Conservation (phyloP, 805 yeast species). For the Candida sonorensis region DNA sequence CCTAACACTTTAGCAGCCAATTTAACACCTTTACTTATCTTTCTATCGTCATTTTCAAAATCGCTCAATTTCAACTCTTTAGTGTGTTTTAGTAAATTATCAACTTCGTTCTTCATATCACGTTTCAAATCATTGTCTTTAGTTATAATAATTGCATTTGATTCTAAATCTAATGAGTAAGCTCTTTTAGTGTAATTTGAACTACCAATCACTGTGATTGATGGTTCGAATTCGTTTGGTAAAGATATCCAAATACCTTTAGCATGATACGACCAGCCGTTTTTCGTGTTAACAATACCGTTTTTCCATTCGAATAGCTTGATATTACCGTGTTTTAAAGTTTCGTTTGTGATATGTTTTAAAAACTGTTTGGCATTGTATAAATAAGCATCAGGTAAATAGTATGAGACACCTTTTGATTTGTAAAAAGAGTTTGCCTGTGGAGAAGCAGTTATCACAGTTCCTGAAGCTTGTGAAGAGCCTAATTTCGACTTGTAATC, state of each 20-base stretch:
- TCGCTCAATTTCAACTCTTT: conserved; percentile 49
- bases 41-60: conserved; percentile 55
- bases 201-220: conserved; percentile 80
- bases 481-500: conserved; percentile 56
- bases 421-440: conserved; percentile 89
- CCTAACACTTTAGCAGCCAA: conserved; percentile 61
- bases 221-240: conserved; percentile 53
- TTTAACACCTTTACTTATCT: conserved; percentile 55
- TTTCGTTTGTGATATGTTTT: conserved; percentile 9
- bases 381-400: conserved; percentile 82
- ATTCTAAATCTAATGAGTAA: conserved; percentile 79
- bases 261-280: conserved; percentile 98
- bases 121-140: conserved; percentile 51
- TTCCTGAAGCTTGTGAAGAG: conserved; percentile 51
- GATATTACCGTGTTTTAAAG: conserved; percentile 27
- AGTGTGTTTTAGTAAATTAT: conserved; percentile 50
- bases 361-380: conserved; percentile 67
- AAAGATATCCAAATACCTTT: conserved; percentile 84
- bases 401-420: conserved; percentile 73
- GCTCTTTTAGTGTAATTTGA: conserved; percentile 92
- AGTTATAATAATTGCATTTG: conserved; percentile 77
- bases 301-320: conserved; percentile 76
- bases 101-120: conserved; percentile 56
- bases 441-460: conserved; percentile 86
- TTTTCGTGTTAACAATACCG: conserved; percentile 73